These are phyloP conservation scores for Malbranchea zuffiana DNA, from an alignment of 2,329 filamentous ascomycete genomes.

Conservation along the genomic window DNA sequence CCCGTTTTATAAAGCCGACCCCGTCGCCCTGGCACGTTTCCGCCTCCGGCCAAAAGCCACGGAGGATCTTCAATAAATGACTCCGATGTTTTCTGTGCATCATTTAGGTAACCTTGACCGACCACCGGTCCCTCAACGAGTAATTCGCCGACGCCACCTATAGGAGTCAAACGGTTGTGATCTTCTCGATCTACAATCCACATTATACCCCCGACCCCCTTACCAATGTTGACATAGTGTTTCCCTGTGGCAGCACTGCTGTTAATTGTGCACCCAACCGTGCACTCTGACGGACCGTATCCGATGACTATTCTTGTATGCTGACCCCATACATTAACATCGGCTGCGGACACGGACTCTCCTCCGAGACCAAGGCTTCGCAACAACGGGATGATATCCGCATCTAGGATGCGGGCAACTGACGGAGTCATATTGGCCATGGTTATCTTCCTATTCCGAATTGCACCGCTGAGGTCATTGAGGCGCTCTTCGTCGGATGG, in stretches of 20 bases:
- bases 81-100: slow-evolving; percentile 38
- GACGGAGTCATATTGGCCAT: slow-evolving; percentile 51
- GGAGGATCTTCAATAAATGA: slow-evolving; percentile 43
- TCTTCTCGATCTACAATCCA: slow-evolving; percentile 33
- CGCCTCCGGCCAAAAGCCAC: slow-evolving; percentile 12
- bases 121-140: slow-evolving; percentile 49
- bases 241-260: slow-evolving; percentile 25
- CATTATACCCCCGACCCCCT: slow-evolving; percentile 14
- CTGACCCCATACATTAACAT: slow-evolving; percentile 33
- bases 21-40: slow-evolving; percentile 5
- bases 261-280: slow-evolving; percentile 32
- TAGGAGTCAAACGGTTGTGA: slow-evolving; percentile 36
- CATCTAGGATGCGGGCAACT: slow-evolving; percentile 40
- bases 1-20: slow-evolving; percentile 28
- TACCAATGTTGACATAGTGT: slow-evolving; percentile 31
- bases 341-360: slow-evolving; percentile 34
- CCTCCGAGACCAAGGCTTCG: slow-evolving; percentile 34
- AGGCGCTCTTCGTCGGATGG: slow-evolving; percentile 41
- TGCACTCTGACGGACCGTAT: slow-evolving; percentile 36
- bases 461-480: slow-evolving; percentile 40
- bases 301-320: slow-evolving; percentile 37
- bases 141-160: slow-evolving; percentile 48
- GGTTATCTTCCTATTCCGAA: slow-evolving; percentile 42
- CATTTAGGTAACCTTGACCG: slow-evolving; percentile 26
- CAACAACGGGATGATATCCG: slow-evolving; percentile 34